Conservation (phyloP, 331 rosid species). For the Stylosanthes scabra region DNA sequence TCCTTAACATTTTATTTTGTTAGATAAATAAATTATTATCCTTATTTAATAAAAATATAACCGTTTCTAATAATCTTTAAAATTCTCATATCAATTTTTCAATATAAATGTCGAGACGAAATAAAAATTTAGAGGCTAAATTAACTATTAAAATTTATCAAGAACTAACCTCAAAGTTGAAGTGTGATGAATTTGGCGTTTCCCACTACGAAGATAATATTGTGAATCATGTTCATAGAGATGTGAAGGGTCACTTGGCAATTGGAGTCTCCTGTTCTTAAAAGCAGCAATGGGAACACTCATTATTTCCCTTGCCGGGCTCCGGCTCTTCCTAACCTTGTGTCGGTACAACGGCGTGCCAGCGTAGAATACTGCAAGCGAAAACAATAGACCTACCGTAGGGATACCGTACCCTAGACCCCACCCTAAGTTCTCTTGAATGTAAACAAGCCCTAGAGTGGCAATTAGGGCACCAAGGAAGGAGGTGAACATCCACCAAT, state of each 20-base stretch:
- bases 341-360: conserved; percentile 92
- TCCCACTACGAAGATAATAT: conserved; percentile 54
- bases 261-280: conserved; percentile 64
- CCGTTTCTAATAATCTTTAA: no score
- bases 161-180: conserved; percentile 62
- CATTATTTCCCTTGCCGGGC: conserved; percentile 67
- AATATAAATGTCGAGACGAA: no score
- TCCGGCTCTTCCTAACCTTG: conserved; percentile 60
- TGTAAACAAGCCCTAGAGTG: conserved; percentile 77
- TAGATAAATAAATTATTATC: no score
- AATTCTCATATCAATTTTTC: no score
- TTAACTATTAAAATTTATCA: no score
- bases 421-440: conserved; percentile 97
- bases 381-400: conserved; percentile 70
- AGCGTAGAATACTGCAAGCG: conserved; percentile 67
- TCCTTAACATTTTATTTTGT: no score
- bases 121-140: no score
- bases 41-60: no score
- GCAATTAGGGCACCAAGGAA: conserved; percentile 89
- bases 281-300: conserved; percentile 66
- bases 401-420: conserved; percentile 94
- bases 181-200: conserved; percentile 72
- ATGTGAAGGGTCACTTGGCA: conserved; percentile 56
- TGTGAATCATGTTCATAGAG: conserved; percentile 70
- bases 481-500: conserved; percentile 99